Evolutionary conservation across 352 stramenopile species (phyloP).

Genomic region (Thalassiosira hispida): DNA sequence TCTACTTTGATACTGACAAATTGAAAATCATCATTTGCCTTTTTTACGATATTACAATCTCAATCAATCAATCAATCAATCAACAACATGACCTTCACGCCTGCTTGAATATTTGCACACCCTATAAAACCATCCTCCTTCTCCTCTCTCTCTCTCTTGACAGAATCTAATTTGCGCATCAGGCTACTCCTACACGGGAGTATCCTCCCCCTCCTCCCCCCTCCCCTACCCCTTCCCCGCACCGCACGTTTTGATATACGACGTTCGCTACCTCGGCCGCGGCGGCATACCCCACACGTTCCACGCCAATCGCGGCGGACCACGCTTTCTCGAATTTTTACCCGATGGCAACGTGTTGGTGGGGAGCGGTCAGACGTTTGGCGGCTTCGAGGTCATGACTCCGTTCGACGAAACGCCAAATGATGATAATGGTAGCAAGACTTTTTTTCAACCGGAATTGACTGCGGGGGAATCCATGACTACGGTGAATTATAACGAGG

Average conservation of each 20-base stretch:
- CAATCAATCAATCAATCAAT: no score
- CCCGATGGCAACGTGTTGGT: conserved; percentile 59
- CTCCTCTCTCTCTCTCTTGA: neutral
- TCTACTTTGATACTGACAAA: no score
- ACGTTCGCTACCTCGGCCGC: conserved; percentile 76
- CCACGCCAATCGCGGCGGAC: conserved; percentile 50
- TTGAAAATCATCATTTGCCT: no score
- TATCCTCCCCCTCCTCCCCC: conserved; percentile 32
- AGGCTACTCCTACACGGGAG: conserved; percentile 54
- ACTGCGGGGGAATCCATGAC: conserved; percentile 68
- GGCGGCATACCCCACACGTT: conserved; percentile 77
- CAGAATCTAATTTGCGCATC: conserved; percentile 73
- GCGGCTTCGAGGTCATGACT: conserved; percentile 72
- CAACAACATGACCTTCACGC: no score
- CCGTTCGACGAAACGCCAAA: conserved; percentile 54
- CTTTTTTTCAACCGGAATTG: conserved; percentile 69
- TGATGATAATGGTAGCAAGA: conserved; percentile 7
- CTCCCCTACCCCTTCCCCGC: conserved; percentile 72
- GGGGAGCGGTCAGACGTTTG: conserved; percentile 69
- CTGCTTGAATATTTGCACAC: no score
- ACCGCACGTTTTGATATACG: conserved; percentile 69
- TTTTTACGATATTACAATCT: no score
- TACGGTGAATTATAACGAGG: conserved; percentile 54
- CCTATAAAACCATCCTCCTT: neutral
- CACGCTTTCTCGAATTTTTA: conserved; percentile 70